Conservation (phyloP, 768 basidiomycete species). For the Inosperma sp. region DNA sequence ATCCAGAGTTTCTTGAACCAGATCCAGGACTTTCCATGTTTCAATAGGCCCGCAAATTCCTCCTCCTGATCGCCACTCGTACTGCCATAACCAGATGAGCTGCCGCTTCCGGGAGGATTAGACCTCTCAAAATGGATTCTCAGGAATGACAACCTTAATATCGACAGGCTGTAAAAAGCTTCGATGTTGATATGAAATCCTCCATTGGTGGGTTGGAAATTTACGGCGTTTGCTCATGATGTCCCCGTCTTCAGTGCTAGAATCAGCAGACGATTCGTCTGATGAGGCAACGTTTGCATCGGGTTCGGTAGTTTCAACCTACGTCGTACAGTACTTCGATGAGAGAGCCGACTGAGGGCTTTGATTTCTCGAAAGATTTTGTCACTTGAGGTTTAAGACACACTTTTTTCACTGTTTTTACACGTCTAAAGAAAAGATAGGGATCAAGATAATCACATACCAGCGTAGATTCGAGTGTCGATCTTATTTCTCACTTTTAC, state of each 20-base stretch:
- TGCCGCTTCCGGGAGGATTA: slow-evolving; percentile 25
- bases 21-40: slow-evolving; percentile 11
- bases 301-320: slow-evolving; percentile 72
- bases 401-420: slow-evolving; percentile 95
- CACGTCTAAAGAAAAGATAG: too few relatives aligned
- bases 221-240: slow-evolving; percentile 50
- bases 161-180: slow-evolving; percentile 57
- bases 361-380: slow-evolving; percentile 92
- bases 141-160: slow-evolving; percentile 65
- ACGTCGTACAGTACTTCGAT: slow-evolving; percentile 87
- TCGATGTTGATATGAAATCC: slow-evolving; percentile 63
- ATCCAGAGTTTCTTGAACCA: slow-evolving; percentile 18
- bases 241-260: slow-evolving; percentile 29
- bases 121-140: slow-evolving; percentile 76
- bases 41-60: slow-evolving; percentile 33
- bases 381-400: slow-evolving; percentile 75
- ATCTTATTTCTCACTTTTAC: slow-evolving; percentile 91
- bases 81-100: slow-evolving; percentile 28
- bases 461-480: slow-evolving; percentile 80
- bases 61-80: slow-evolving; percentile 39
- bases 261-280: slow-evolving; percentile 46
- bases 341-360: slow-evolving; percentile 79
- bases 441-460: too few relatives aligned
- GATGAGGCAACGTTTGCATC: slow-evolving; percentile 44
- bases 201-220: slow-evolving; percentile 33